These are phyloP conservation scores for Pseudogymnoascus sp. DNA, from an alignment of 2,329 filamentous ascomycete genomes.

Conservation along the genomic window DNA sequence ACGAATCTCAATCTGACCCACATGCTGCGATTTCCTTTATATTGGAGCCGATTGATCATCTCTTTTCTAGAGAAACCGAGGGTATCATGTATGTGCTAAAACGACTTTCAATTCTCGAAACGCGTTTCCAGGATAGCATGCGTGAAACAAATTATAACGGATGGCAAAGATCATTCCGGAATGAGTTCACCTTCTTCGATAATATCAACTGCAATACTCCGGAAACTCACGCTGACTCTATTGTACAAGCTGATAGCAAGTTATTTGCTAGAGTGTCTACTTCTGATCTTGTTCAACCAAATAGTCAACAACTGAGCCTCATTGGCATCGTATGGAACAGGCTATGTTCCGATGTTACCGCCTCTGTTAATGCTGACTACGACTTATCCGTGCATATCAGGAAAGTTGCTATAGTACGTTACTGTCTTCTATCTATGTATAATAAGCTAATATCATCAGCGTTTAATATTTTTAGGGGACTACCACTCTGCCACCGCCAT, in stretches of 20 bases:
- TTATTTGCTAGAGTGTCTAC: background rate
- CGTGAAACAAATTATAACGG: background rate
- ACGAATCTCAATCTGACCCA: background rate
- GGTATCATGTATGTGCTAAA: background rate
- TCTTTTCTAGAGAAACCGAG: background rate
- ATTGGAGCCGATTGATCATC: background rate
- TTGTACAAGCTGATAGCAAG: background rate
- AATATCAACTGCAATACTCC: background rate
- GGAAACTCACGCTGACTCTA: background rate
- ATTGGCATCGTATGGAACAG: background rate
- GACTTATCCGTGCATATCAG: background rate
- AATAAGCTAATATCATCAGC: background rate
- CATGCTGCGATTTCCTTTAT: background rate
- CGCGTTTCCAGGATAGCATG: background rate
- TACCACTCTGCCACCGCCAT: background rate
- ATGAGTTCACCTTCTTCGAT: background rate
- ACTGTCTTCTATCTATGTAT: background rate
- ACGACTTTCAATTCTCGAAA: background rate
- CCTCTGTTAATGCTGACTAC: background rate
- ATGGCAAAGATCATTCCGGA: background rate
- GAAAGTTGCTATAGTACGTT: background rate
- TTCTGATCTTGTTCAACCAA: background rate
- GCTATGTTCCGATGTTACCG: background rate
- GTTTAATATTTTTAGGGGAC: background rate
- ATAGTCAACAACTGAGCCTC: background rate